Evolutionary conservation across 352 stramenopile genomes (phyloP).

Genomic region (Globisporangium middletonii): DNA sequence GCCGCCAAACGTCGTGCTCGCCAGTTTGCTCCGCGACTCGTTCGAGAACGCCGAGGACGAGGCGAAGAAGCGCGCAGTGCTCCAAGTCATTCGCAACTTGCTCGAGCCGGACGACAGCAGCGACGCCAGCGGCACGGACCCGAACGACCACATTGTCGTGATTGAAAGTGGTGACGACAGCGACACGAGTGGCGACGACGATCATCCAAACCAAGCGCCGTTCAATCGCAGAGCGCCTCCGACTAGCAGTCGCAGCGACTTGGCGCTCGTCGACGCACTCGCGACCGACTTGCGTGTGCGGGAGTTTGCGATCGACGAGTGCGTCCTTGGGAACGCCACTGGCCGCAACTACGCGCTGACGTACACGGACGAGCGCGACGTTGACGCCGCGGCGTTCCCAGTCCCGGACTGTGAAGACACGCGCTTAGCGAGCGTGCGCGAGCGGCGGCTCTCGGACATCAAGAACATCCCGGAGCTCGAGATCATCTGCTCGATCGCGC

Average conservation of each 20-base stretch:
- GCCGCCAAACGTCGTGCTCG: conserved; percentile 24
- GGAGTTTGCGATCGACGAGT: conserved; percentile 10
- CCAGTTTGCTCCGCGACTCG: conserved; percentile 33
- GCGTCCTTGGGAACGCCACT: conserved; percentile 17
- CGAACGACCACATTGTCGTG: too few species aligned
- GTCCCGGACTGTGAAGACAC: conserved; percentile 32
- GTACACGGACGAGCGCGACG: conserved; percentile 13
- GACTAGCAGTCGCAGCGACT: conserved; percentile 1
- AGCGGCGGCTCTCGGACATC: conserved; percentile 29
- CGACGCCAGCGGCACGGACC: neutral
- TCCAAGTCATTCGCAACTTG: conserved; percentile 54
- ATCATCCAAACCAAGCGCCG: neutral
- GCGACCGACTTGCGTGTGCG: conserved; percentile 5
- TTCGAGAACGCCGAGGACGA: conserved; percentile 28
- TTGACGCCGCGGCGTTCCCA: conserved; percentile 11
- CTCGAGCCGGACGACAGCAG: conserved; percentile 20
- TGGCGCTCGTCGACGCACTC: neutral
- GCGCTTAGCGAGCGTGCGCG: conserved; percentile 30
- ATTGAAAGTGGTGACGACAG: neutral
- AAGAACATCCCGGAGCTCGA: conserved; percentile 50
- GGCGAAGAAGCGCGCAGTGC: conserved; percentile 16
- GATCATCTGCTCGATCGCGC: conserved; percentile 52
- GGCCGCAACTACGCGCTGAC: conserved; percentile 33
- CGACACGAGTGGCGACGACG: neutral
- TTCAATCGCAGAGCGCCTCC: too few species aligned